Conservation (phyloP, 2,329 filamentous ascomycete genomes). For the Epichloe gansuensis region DNA sequence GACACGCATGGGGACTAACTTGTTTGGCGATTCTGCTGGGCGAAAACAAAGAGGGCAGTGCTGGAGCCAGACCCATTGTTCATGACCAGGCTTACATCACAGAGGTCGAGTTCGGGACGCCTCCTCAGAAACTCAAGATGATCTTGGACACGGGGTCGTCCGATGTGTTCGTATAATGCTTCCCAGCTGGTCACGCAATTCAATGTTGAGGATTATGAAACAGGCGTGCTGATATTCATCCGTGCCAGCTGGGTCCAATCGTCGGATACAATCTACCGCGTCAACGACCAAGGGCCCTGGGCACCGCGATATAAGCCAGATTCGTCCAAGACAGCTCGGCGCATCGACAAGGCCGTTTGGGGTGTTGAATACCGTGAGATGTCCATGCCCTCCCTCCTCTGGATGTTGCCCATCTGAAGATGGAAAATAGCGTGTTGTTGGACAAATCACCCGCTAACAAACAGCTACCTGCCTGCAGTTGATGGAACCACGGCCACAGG, state of each 20-base stretch:
- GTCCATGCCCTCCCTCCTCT: constrained; percentile 12
- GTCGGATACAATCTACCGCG: constrained; percentile 29
- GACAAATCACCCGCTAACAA: not conserved
- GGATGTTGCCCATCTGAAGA: constrained; percentile 6
- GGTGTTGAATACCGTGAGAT: constrained; percentile 32
- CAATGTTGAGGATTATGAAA: not conserved
- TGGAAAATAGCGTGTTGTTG: not conserved
- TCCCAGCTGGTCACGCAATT: not conserved
- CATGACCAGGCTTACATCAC: constrained; percentile 31
- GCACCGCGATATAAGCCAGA: constrained; percentile 30
- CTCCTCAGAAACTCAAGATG: constrained; percentile 33
- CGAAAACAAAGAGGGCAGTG: constrained; percentile 4
- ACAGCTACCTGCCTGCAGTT: constrained; percentile 15
- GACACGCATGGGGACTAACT: not conserved
- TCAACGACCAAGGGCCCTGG: constrained; percentile 22
- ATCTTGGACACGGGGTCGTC: constrained; percentile 42
- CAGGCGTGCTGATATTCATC: not conserved
- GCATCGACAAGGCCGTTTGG: constrained; percentile 34
- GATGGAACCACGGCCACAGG: constrained; percentile 33
- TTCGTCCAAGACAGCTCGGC: constrained; percentile 29
- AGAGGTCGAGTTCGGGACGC: constrained; percentile 33
- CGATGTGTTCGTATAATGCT: constrained; percentile 44
- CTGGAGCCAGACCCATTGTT: constrained; percentile 23
- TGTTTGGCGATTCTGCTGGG: not conserved
- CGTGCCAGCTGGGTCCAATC: constrained; percentile 39